Conservation (phyloP, 176 grass and related monocot genomes). For the Secale cereale region DNA sequence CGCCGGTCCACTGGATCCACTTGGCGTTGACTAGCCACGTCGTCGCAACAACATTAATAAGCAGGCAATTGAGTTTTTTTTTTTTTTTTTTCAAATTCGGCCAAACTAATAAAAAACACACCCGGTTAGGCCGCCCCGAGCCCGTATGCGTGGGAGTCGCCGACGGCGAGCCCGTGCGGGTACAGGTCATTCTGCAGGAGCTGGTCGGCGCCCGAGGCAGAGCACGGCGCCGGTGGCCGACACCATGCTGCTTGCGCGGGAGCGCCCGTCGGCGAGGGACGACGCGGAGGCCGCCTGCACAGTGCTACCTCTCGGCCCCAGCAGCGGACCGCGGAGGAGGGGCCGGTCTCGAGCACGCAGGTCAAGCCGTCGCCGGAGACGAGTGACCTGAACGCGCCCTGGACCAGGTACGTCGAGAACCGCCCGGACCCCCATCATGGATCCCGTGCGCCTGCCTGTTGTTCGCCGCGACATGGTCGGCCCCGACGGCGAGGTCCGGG, state of each 20-base stretch:
- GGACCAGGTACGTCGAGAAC: not conserved
- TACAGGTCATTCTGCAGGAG: slow-evolving; percentile 19
- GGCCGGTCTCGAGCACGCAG: not conserved
- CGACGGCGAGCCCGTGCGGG: slow-evolving; percentile 51
- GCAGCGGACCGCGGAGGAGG: not conserved
- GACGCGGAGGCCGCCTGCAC: no score
- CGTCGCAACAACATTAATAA: no score
- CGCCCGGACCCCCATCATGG: slow-evolving; percentile 41
- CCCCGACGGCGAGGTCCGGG: slow-evolving; percentile 49
- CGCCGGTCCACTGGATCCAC: no score
- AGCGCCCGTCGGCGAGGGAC: not conserved
- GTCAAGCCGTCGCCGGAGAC: slow-evolving; percentile 45
- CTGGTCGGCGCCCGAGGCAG: not conserved
- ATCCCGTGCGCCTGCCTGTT: not conserved
- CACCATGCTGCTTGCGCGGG: slow-evolving; percentile 40
- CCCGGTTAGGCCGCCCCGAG: no score
- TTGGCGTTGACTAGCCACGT: no score
- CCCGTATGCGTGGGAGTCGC: slow-evolving; percentile 63
- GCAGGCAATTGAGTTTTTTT: no score
- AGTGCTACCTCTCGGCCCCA: no score
- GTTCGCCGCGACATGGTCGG: slow-evolving; percentile 56
- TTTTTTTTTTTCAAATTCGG: no score
- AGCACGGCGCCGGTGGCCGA: slow-evolving; percentile 10
- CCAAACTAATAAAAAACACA: no score
- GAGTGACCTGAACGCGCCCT: slow-evolving; percentile 34